Percentiles rank a stretch among this genome's conserved stretches.
phyloP scores from a whole-genome alignment of 495 filamentous ascomycete species.

The Hypoxylon crocopeplum region DNA sequence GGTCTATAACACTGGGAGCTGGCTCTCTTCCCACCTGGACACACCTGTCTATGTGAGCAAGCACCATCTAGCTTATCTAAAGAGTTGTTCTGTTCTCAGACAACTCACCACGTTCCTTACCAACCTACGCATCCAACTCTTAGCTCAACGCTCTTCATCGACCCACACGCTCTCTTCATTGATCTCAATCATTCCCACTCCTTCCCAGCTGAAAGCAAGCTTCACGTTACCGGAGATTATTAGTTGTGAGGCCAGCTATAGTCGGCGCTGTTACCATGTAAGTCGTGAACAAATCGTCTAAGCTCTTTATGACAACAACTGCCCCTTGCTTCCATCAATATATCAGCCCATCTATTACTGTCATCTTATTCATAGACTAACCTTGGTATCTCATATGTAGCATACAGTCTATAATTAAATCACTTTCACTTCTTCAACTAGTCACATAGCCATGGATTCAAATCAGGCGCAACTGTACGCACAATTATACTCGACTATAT shows the following conservation, averaged over 20 bases:
- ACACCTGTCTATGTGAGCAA: conserved; percentile 47
- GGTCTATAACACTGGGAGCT: conserved; percentile 61
- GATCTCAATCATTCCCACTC: conserved; percentile 24
- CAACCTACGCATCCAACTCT: conserved; percentile 9
- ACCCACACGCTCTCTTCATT: conserved; percentile 41
- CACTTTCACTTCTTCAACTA: conserved; percentile 36
- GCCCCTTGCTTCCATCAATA: conserved; percentile 31
- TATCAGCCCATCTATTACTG: background rate
- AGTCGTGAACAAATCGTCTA: no score
- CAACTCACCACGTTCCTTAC: conserved; percentile 55
- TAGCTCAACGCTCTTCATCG: conserved; percentile 24
- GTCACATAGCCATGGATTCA: conserved; percentile 48
- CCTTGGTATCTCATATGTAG: conserved; percentile 22
- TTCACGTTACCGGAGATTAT: no score
- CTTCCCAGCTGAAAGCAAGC: no score
- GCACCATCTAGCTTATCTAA: conserved; percentile 42
- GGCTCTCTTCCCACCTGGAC: conserved; percentile 54
- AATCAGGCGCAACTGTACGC: conserved; percentile 52
- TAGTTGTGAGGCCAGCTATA: no score
- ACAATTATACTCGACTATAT: conserved; percentile 8
- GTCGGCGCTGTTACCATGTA: no score
- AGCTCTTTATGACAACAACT: no score
- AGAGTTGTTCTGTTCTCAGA: conserved; percentile 46
- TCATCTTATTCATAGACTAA: conserved; percentile 26
- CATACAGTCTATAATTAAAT: conserved; percentile 45